Percentiles rank a stretch among this genome's conserved stretches.
phyloP scores from a whole-genome alignment of 805 yeast genomes.

The Hanseniaspora vineae region DNA sequence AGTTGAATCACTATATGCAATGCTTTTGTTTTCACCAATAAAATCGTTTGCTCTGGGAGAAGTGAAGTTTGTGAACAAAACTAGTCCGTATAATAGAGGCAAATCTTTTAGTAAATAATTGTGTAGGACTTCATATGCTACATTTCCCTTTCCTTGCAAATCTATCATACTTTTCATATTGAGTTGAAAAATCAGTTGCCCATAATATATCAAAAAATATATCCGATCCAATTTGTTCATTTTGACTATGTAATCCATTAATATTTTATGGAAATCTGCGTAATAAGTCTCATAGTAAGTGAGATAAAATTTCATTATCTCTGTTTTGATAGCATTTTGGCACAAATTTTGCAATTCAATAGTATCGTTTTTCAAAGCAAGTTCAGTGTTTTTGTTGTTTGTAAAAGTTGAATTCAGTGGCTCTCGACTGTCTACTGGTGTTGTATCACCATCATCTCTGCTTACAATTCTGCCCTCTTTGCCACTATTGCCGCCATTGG shows the following conservation, averaged over 20 bases:
- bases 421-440: no score
- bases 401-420: no score
- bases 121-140: neutral
- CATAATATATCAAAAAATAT: conserved; percentile 15
- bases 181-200: neutral
- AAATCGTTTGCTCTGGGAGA: neutral
- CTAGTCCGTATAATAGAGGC: neutral
- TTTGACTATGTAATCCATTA: conserved; percentile 19
- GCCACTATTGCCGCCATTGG: conserved; percentile 10
- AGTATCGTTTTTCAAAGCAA: neutral
- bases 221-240: conserved; percentile 20
- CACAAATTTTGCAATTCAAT: neutral
- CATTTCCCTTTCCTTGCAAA: neutral
- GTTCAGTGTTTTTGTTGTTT: no score
- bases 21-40: neutral
- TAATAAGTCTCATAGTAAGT: conserved; percentile 17
- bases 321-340: neutral
- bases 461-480: neutral
- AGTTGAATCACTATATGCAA: neutral
- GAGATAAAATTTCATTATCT: conserved; percentile 16
- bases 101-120: neutral
- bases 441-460: no score
- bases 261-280: conserved; percentile 24
- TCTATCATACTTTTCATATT: neutral
- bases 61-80: neutral